Evolutionary conservation across 768 basidiomycete genomes (phyloP), one percentile per base, ranked within the genome.

Genomic region (Pulveroboletus sp.): DNA sequence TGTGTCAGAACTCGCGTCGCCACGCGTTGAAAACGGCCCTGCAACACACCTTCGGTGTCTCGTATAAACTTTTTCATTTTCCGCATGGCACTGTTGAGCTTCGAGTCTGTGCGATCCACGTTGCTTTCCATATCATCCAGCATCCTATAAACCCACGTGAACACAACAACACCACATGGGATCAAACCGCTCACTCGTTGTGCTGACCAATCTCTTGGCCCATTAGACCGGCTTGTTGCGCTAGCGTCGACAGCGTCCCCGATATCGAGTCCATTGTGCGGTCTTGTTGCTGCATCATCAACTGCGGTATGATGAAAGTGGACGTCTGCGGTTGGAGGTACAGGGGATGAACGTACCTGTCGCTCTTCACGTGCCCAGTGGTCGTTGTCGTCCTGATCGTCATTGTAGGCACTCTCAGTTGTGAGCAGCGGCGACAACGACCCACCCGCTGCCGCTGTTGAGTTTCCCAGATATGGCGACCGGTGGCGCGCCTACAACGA

Each of bases 151-250:
- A 43, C 9, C 10, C 12, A 11, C 11, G 36, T 47, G 46, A 46
- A 43, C 24, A 48, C 13, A 29, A 13, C 14, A 43, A 11, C 27
- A 29, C 27, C 27, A 29, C 27, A 29, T 11, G 27, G 43, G 38
- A 40, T 17, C 20, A 33, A 25, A 21, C 29, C n/a, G 59, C 82
- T 53, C 53, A 95, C 95, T 91, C 90, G 57, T 87, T 90, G 60
- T 99, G 97, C 63, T 94, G 92, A 9, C 66, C 73, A 42, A 98
- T 90, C 64, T 99, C 97, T 49, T 82, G 83, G 0, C 95, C 95
- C 83, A 99, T 99, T 27, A 97, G 72, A 11, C 87, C 88, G 0
- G 97, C 97, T 69, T 98, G 97, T 54, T 90, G 85, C 0, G 86
- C 85, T 7, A 99, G 72, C 1, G 87, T 94, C 48, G 65, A 82